Percentiles rank a stretch among this genome's conserved stretches.
These are phyloP conservation scores for Sphaerobolus stellatus DNA, from an alignment of 1,284 basidiomycete species.

Conservation along the genomic window DNA sequence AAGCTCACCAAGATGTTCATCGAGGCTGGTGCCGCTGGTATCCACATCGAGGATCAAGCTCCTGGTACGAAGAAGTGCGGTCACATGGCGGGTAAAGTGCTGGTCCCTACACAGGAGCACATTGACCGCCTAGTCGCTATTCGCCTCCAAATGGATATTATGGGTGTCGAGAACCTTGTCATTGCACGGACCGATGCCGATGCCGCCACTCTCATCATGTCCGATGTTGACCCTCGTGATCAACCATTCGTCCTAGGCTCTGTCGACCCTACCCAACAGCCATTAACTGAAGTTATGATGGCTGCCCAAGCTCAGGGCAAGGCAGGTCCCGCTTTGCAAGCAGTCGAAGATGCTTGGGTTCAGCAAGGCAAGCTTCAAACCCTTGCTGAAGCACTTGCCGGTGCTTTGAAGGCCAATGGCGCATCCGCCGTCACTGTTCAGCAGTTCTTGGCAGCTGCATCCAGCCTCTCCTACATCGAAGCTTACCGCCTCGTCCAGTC, in stretches of 20 bases:
- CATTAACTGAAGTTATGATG: constrained; percentile 81
- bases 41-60: constrained; percentile 81
- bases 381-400: constrained; percentile 74
- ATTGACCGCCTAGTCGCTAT: constrained; percentile 79
- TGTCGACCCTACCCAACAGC: constrained; percentile 69
- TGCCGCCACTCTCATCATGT: constrained; percentile 94
- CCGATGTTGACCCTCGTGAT: constrained; percentile 96
- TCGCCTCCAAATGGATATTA: constrained; percentile 77
- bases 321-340: constrained; percentile 78
- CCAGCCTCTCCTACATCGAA: constrained; percentile 65
- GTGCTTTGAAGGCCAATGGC: constrained; percentile 65
- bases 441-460: constrained; percentile 61
- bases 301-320: constrained; percentile 82
- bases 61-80: constrained; percentile 72
- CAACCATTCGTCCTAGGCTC: constrained; percentile 95
- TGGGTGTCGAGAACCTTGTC: constrained; percentile 77
- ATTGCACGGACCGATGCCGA: constrained; percentile 79
- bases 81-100: constrained; percentile 76
- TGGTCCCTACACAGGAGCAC: constrained; percentile 63
- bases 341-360: constrained; percentile 88
- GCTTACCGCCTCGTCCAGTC: constrained; percentile 76
- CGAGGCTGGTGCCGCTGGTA: constrained; percentile 69
- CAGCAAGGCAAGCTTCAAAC: constrained; percentile 73
- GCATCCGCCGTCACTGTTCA: constrained; percentile 45
- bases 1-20: constrained; percentile 80